A percentile compares a stretch with the other conserved stretches of the same genome.
These are phyloP conservation scores for Penicillium sp. DNA, from an alignment of 2,329 filamentous ascomycete species.

Conservation along the genomic window DNA sequence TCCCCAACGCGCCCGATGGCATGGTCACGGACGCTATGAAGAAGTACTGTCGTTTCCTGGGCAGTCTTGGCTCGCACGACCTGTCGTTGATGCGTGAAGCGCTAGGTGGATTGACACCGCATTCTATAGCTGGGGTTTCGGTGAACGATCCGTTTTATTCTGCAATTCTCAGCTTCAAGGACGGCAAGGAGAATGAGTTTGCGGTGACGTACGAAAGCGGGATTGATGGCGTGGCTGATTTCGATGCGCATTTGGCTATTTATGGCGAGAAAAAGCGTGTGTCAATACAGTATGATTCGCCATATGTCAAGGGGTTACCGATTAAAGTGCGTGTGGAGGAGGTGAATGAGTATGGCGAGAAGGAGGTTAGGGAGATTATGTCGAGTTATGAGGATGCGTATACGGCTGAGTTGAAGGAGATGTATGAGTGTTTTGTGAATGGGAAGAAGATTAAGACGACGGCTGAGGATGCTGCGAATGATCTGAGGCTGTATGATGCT, in stretches of 20 bases:
- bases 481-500: slow-evolving; percentile 32
- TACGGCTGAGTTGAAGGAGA: slow-evolving; percentile 30
- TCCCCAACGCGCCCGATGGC: neutral
- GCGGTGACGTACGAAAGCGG: slow-evolving; percentile 57
- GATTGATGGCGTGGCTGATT: slow-evolving; percentile 48
- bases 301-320: slow-evolving; percentile 54
- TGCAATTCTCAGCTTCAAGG: slow-evolving; percentile 30
- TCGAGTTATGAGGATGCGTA: slow-evolving; percentile 37
- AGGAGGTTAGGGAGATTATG: slow-evolving; percentile 25
- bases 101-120: slow-evolving; percentile 43
- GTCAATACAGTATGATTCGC: slow-evolving; percentile 53
- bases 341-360: slow-evolving; percentile 22
- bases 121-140: slow-evolving; percentile 43
- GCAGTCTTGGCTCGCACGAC: slow-evolving; percentile 52
- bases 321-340: slow-evolving; percentile 44
- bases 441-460: slow-evolving; percentile 30
- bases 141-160: slow-evolving; percentile 42
- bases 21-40: slow-evolving; percentile 6
- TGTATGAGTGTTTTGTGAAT: slow-evolving; percentile 33
- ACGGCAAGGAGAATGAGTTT: slow-evolving; percentile 34
- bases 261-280: slow-evolving; percentile 55
- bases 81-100: slow-evolving; percentile 53
- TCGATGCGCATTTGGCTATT: slow-evolving; percentile 39
- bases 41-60: slow-evolving; percentile 40
- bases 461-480: slow-evolving; percentile 32